phyloP scores from a whole-genome alignment of 306 rosid genomes.

The Carpinus fangiana region DNA sequence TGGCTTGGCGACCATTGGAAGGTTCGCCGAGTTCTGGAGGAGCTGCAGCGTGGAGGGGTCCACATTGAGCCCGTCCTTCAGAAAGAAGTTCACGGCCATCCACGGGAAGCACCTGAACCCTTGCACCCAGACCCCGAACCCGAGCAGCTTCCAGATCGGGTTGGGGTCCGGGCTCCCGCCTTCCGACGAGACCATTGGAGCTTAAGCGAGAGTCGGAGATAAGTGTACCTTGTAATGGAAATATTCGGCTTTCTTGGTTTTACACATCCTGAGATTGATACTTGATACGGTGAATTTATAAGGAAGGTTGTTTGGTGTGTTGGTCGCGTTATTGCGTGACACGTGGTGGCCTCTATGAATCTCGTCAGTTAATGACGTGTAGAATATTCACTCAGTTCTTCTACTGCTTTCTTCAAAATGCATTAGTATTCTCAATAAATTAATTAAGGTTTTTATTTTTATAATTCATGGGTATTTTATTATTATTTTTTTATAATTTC shows the following conservation, averaged over 20 bases:
- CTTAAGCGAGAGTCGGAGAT: too few relatives aligned
- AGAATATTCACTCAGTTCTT: not conserved
- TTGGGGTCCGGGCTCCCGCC: slow-evolving; percentile 18
- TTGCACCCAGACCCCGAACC: slow-evolving; percentile 83
- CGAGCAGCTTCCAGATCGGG: slow-evolving; percentile 55
- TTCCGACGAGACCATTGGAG: slow-evolving; percentile 37
- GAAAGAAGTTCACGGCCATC: slow-evolving; percentile 82
- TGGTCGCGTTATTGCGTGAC: not conserved
- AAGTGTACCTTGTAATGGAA: too few relatives aligned
- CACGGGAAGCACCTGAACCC: slow-evolving; percentile 91
- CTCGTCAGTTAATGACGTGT: not conserved
- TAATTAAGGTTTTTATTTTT: too few relatives aligned
- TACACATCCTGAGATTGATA: not conserved
- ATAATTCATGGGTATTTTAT: too few relatives aligned
- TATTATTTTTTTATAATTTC: too few relatives aligned
- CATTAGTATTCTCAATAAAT: too few relatives aligned
- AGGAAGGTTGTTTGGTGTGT: not conserved
- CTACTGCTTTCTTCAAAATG: not conserved
- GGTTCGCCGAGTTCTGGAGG: slow-evolving; percentile 80
- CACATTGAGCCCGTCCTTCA: slow-evolving; percentile 76
- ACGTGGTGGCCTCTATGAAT: not conserved
- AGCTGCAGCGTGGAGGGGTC: slow-evolving; percentile 79
- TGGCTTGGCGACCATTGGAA: slow-evolving; percentile 95
- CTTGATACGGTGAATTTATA: too few relatives aligned
- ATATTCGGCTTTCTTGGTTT: not conserved